These are phyloP conservation scores for Neurospora crassa DNA, from an alignment of 2,329 filamentous ascomycete species.

Conservation along the genomic window DNA sequence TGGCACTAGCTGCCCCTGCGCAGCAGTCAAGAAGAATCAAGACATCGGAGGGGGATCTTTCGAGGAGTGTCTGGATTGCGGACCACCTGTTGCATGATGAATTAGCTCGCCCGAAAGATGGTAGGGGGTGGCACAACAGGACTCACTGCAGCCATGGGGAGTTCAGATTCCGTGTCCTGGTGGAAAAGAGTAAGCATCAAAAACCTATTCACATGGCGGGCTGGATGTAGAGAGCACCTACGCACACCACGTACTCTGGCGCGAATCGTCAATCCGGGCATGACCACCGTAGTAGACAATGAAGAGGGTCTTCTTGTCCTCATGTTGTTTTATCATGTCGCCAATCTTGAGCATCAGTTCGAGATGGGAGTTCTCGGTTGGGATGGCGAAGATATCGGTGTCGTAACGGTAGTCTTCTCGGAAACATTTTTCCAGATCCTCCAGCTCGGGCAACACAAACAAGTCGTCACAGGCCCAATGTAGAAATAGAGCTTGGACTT, in stretches of 20 bases:
- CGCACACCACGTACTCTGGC: conserved; percentile 53
- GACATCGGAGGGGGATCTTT: conserved; percentile 47
- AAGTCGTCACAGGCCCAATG: conserved; percentile 51
- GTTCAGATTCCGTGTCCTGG: conserved; percentile 37
- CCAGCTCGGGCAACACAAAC: conserved; percentile 48
- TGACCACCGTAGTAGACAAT: conserved; percentile 52
- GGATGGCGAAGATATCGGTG: conserved; percentile 49
- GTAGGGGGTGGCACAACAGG: neutral
- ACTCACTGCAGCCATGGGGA: conserved; percentile 45
- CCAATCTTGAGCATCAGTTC: conserved; percentile 48
- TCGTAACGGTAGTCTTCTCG: conserved; percentile 46
- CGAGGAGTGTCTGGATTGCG: conserved; percentile 49
- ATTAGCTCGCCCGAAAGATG: conserved; percentile 1
- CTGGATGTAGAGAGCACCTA: conserved; percentile 25
- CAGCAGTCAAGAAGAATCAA: conserved; percentile 51
- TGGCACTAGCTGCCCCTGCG: conserved; percentile 49
- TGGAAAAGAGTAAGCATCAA: neutral
- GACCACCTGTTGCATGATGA: conserved; percentile 36
- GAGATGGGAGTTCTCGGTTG: conserved; percentile 47
- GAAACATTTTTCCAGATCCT: conserved; percentile 45
- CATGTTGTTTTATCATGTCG: conserved; percentile 46
- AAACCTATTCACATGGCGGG: no score
- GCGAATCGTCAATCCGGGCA: conserved; percentile 48
- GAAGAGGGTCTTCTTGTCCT: conserved; percentile 45
- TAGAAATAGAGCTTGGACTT: conserved; percentile 43